Evolutionary conservation across 2,329 filamentous ascomycete species (phyloP), one percentile per base, ranked within the genome.

Genomic region (Xenosphaeropsis pyriputrescens): DNA sequence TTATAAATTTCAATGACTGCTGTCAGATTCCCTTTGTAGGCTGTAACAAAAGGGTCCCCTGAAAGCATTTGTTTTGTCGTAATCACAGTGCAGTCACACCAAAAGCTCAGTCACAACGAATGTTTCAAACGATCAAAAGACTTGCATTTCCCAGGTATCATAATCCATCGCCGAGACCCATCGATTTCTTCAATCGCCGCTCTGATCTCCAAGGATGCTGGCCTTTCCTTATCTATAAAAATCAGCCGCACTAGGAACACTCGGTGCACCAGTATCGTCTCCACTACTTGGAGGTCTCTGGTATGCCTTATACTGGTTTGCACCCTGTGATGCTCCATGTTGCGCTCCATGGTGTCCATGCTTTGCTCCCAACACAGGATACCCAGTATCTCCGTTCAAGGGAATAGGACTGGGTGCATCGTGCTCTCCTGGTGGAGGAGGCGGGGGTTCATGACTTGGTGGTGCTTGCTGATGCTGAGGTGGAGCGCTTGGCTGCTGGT

Each of bases 301-400:
- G 41, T 79, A 79, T 0, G 75, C 67, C 52, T 70, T 76, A 47
- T 77, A 79, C 51, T 74, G 70, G 30, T 61, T 61, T 47, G 63
- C 60, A 14, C 47, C 41, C 52, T 72, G 63, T 45, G 66, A 70
- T 4, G 68, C 68, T 19, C 72, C 51, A 6, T 59, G 57, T 39
- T 72, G 63, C 16, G 70, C 58, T 5, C 67, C 57, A 47, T 75
- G 67, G 41, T 63, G 61, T 64, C 5, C 58, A 60, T 54, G 62
- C 47, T 36, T 53, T 12, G 6, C 14, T 7, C 30, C 30, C 16
- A 51, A 39, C 6, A 37, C 38, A n/a, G 48, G 47, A 39, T 55
- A 51, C 2, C 44, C 46, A 15, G 49, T 35, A 15, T 41, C 48
- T 13, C n/a, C 15, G 18, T 35, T 42, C 29, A 29, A 19, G n/a